Base-by-base conservation (phyloP, 768 basidiomycete species). In the Suillus brevipes region DNA sequence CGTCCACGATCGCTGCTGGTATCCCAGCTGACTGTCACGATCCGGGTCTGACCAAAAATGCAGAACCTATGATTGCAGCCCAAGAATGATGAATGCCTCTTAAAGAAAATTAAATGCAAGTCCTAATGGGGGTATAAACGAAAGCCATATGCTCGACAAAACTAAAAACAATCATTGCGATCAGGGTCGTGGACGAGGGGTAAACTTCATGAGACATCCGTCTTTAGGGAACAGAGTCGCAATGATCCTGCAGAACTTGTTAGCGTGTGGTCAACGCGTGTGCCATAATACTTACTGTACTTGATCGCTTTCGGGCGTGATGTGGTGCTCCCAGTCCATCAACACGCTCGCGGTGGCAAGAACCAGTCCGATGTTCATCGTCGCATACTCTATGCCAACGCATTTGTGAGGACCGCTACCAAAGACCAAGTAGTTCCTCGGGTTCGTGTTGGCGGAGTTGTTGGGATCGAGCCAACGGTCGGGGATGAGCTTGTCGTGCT, bases 171-270 rank as follows among this genome's bases (percentile, higher is more conserved):
- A 20, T 18, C 57, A 50, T 20, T n/a, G 42, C n/a, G 12, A 50
- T 62, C 62, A 42, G 64, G 73, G 73, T 60, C 63, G 75, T 28
- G 76, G 64, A 60, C 90, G 86, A 37, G 93, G 90, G 2, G 85
- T 83, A 70, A 97, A 85, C 73, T 88, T 92, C 67, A 98, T 83
- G 64, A 85, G 78, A 70, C 94, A 94, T 50, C 93, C 94, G 72
- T 98, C 96, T 76, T 92, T 89, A 13, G 97, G 97, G 87, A 99
- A 99, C 50, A 99, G 78, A 25, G 95, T 97, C n/a, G 96, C 93
- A 69, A 98, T 94, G 67, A 98, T 94, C 59, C 92, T 94, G 68
- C 36, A 68, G 40, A 18, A 53, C 40, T 36, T 28, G 28, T 64
- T 45, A 52, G 38, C 25, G 8, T 55, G 43, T 43, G n/a, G 34